A percentile compares a stretch with the other conserved stretches of the same genome.
These are phyloP conservation scores for Fusarium verrucosum DNA, from an alignment of 2,329 filamentous ascomycete genomes.

Conservation along the genomic window DNA sequence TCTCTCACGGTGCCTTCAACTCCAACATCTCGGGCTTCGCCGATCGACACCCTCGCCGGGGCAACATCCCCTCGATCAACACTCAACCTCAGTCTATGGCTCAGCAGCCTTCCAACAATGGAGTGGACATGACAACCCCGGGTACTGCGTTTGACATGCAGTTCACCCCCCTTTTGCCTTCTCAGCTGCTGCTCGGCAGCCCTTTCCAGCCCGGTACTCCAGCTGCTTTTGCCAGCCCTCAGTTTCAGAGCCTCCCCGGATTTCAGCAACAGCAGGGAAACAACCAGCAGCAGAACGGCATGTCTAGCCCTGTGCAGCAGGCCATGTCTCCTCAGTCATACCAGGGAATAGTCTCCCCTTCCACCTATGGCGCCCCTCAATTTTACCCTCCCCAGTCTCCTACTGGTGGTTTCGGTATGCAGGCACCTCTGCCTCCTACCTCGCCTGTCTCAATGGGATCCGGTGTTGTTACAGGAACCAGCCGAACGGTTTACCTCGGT, in stretches of 20 bases:
- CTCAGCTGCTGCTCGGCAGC: slow-evolving; percentile 91
- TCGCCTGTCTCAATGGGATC: slow-evolving; percentile 80
- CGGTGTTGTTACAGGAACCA: slow-evolving; percentile 88
- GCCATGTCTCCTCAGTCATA: slow-evolving; percentile 85
- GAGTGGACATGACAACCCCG: slow-evolving; percentile 82
- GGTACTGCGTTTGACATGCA: slow-evolving; percentile 97
- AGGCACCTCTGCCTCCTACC: slow-evolving; percentile 68
- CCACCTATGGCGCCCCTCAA: slow-evolving; percentile 81
- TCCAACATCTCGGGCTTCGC: slow-evolving; percentile 87
- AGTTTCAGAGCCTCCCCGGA: slow-evolving; percentile 85
- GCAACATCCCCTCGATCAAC: slow-evolving; percentile 92
- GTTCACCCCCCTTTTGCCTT: slow-evolving; percentile 94
- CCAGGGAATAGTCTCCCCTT: slow-evolving; percentile 85
- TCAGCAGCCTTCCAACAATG: slow-evolving; percentile 58
- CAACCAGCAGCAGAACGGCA: slow-evolving; percentile 66
- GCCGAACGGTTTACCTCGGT: slow-evolving; percentile 94
- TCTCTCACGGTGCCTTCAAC: slow-evolving; percentile 91
- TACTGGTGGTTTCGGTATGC: slow-evolving; percentile 74
- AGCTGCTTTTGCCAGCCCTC: slow-evolving; percentile 86
- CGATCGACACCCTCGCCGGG: slow-evolving; percentile 84
- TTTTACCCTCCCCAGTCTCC: slow-evolving; percentile 92
- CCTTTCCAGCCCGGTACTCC: slow-evolving; percentile 97
- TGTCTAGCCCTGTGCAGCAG: slow-evolving; percentile 79
- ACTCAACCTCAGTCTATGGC: slow-evolving; percentile 77
- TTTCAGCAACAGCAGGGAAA: slow-evolving; percentile 72